Evolutionary conservation across 306 rosid species (phyloP), one percentile per base, ranked within the genome.

Genomic region (Pachyrhizus erosus): DNA sequence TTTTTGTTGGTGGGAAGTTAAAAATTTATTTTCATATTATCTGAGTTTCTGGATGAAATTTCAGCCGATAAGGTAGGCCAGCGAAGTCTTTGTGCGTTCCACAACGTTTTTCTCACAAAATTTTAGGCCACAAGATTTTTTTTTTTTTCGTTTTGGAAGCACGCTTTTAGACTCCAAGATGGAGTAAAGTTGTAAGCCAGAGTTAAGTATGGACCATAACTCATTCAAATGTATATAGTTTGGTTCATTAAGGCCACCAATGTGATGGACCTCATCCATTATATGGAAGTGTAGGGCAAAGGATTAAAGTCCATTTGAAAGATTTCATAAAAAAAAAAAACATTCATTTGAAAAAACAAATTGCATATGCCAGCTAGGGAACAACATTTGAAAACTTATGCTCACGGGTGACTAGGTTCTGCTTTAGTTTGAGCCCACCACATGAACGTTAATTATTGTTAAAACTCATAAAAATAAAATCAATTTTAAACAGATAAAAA

Each of bases 221-320:
- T 5, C 21, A 12, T 49, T 51, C 62, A 33, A 49, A 48, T 20
- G 9, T 10, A 5, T 11, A 29, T 2, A 6, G 20, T 1, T 11
- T 18, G 0, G 29, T 7, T 29, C 58, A 79, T 11, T 15, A 14
- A 0, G 26, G 39, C 49, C 40, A 29, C 18, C 0, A 27, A 3
- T 70, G 27, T 57, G 26, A 58, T 71, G 64, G 72, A 10, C 70
- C 52, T 80, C 51, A 45, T 80, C 34, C 14, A 27, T 45, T 69
- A 4, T n/a, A 24, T 23, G 71, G 9, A 4, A 61, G 39, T 61
- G 7, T 14, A 13, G 0, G 9, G 13, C 40, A 26, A 1, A 24
- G 18, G 2, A 12, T 61, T 13, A 61, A 54, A 54, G 33, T 24
- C 26, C 15, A 58, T 54, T 52, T 52, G 48, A 10, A 43, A 11